phyloP scores from a whole-genome alignment of 2,329 filamentous ascomycete species.

The Aureobasidium subglaciale region DNA sequence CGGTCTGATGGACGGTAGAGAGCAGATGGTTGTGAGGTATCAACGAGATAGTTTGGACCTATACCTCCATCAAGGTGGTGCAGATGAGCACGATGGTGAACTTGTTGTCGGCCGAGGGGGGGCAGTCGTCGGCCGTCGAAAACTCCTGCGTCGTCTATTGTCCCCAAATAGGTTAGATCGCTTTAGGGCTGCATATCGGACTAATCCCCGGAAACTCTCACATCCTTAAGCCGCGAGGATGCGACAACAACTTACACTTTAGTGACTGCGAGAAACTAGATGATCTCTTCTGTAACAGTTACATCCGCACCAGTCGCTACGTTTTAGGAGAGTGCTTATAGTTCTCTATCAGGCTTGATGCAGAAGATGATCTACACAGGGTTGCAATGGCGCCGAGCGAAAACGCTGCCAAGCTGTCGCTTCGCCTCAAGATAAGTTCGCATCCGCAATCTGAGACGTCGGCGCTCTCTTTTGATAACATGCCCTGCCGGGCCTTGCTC shows the following conservation, averaged over 20 bases:
- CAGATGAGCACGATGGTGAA: background rate
- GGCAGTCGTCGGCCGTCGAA: background rate
- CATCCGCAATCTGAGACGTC: conserved; percentile 8
- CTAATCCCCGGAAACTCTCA: background rate
- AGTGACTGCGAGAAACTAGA: background rate
- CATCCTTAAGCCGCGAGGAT: background rate
- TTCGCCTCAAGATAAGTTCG: conserved; percentile 5
- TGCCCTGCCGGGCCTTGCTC: conserved; percentile 2
- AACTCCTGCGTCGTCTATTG: background rate
- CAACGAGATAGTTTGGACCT: background rate
- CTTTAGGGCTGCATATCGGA: conserved; percentile 5
- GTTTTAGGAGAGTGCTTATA: background rate
- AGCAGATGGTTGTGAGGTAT: background rate
- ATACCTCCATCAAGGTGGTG: background rate
- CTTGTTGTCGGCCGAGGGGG: background rate
- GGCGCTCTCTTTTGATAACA: conserved; percentile 1
- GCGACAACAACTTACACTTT: background rate
- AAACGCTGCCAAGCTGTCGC: conserved; percentile 3
- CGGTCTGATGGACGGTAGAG: background rate
- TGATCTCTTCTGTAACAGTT: background rate
- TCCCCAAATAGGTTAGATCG: background rate
- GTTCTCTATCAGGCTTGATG: background rate
- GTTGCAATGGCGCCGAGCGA: background rate
- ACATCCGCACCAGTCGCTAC: background rate
- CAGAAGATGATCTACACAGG: background rate